Evolutionary conservation across 2,329 filamentous ascomycete species (phyloP), one percentile per base, ranked within the genome.

Genomic region (Diplodia sapinea): DNA sequence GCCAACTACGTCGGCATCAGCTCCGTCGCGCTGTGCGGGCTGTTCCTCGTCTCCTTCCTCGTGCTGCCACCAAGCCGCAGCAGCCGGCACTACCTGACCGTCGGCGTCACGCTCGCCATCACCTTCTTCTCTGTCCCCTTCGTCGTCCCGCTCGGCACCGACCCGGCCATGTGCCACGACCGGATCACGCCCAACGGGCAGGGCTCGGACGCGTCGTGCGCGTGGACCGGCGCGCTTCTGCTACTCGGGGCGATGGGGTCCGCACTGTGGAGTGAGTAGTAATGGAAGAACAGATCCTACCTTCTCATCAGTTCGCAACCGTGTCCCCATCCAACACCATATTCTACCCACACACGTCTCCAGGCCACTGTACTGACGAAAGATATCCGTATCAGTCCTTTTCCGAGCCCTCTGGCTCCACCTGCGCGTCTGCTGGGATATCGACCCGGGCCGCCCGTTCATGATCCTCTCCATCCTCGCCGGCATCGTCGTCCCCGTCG

Each of bases 161-260:
- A 88, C 68, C 91, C 92, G 1, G 79, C 89, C 0, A 86, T 94
- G 79, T 97, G 94, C 78, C 89, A 87, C 76, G 91, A 97, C 76
- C 81, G 83, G 26, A 96, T 97, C 74, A 97, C 94, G 0, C 94
- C 94, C 0, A 87, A 96, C 73, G 90, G 91, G 74, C 95, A 96
- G 91, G 81, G 86, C 66, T 89, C 87, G 13, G 89, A 86, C 75
- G 80, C 87, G 20, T 87, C 91, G 4, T 97, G 94, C 75, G 93
- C 91, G 4, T 88, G 91, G 65, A 94, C 92, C 0, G 93, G 93
- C 2, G 85, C 90, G 1, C 86, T 96, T 66, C 79, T 96, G 38
- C 84, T 95, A 31, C 85, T 92, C 33, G 94, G 94, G 54, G 92
- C 92, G 49, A 92, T 92, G 86, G 84, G 87, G 49, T 89, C 88